Base-by-base conservation (phyloP, 2,329 filamentous ascomycete genomes). In the Phialemonium atrogriseum region DNA sequence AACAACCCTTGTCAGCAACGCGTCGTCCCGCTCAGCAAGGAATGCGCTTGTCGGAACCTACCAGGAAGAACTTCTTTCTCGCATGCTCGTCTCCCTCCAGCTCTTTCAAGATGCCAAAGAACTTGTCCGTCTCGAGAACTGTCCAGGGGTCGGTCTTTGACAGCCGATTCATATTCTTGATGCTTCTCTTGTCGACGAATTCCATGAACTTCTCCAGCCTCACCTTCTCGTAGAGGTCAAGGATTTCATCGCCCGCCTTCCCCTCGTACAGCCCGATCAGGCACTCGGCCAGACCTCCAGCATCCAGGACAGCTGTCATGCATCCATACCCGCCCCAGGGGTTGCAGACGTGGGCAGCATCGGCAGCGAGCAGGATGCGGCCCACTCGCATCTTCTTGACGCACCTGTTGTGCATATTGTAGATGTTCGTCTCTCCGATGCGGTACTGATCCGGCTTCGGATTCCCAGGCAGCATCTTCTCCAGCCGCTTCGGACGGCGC, bases 271-370 rank as follows among this genome's bases (percentile, higher is more conserved):
- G 59, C 1, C 59, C 60, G 10, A 50, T 35, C 5, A 71, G 51
- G 33, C 63, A 64, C 38, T 69, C 64, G 31, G 55, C 61, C 8
- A 70, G 55, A 6, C 59, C 59, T 10, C 60, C 63, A 6, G 65
- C 56, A 32, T 70, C 66, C 8, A 7, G 4, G 10, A 12, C 5
- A 10, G 16, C 13, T 17, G 25, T 16, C 14, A 15, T 5, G 13
- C 5, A 16, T 11, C 11, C 20, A 22, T n/a, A n/a, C 13, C 16
- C 25, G 10, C n/a, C 16, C 25, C 16, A 27, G 13, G 25, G 25
- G 18, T 27, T 27, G 25, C 25, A 27, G 14, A 27, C 10, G n/a
- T 27, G 25, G 6, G 25, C 25, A 4, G 25, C 25, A 16, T 27
- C 25, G 9, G 25, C 25, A 4, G 25, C 25, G 4, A 27, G 25